phyloP scores from a whole-genome alignment of 1,284 basidiomycete genomes.

The Ustilago tritici region DNA sequence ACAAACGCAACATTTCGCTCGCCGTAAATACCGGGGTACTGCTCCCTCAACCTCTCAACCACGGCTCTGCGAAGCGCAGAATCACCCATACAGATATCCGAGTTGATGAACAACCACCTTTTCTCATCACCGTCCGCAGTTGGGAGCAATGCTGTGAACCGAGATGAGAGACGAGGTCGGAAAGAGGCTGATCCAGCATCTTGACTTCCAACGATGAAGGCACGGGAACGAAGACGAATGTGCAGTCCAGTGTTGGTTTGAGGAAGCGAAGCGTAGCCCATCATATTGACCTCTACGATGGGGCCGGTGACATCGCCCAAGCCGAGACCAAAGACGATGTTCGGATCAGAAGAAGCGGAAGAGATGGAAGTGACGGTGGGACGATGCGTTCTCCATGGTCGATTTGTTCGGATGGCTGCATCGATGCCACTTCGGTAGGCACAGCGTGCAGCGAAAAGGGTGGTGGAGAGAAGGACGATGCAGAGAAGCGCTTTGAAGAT shows the following conservation, averaged over 20 bases:
- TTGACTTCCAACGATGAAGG: slow-evolving; percentile 77
- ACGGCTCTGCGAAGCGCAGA: slow-evolving; percentile 80
- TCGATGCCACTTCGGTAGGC: slow-evolving; percentile 11
- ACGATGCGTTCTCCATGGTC: slow-evolving; percentile 1
- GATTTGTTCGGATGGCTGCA: slow-evolving; percentile 8
- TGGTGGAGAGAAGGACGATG: slow-evolving; percentile 23
- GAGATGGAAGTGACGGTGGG: not conserved
- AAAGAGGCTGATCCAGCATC: slow-evolving; percentile 3
- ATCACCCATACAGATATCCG: slow-evolving; percentile 77
- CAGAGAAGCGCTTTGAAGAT: slow-evolving; percentile 26
- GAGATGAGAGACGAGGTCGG: slow-evolving; percentile 5
- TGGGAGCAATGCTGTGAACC: slow-evolving; percentile 33
- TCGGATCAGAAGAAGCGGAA: not conserved
- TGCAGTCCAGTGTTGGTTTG: slow-evolving; percentile 83
- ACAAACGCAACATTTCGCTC: slow-evolving; percentile 80
- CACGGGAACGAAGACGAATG: slow-evolving; percentile 81
- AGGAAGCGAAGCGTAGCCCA: slow-evolving; percentile 79
- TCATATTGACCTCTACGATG: slow-evolving; percentile 70
- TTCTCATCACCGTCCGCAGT: slow-evolving; percentile 43
- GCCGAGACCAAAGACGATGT: slow-evolving; percentile 70
- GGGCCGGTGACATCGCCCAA: slow-evolving; percentile 82
- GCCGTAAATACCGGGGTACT: slow-evolving; percentile 77
- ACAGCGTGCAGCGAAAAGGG: slow-evolving; percentile 24
- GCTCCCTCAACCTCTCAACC: slow-evolving; percentile 74
- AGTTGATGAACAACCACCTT: slow-evolving; percentile 81